Percentiles rank a stretch among this genome's conserved stretches.
Evolutionary conservation across 805 yeast genomes (phyloP).

Genomic region (Barnettozyma californica): DNA sequence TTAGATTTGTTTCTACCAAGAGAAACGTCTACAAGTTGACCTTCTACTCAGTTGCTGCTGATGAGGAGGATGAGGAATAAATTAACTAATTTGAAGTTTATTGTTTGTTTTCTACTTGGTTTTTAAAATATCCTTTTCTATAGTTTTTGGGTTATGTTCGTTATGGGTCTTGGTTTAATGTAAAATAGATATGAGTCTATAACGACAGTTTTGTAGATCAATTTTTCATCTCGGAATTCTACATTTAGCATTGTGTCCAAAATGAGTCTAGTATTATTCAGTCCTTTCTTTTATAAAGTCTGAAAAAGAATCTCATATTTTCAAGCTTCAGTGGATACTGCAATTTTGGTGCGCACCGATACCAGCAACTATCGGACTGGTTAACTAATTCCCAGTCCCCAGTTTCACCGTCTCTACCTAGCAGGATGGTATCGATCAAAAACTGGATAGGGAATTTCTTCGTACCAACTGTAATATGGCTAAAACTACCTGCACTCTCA

Average conservation of each 20-base stretch:
- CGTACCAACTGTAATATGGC: constrained; percentile 70
- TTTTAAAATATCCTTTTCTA: constrained; percentile 8
- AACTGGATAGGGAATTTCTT: constrained; percentile 81
- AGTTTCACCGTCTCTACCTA: constrained; percentile 40
- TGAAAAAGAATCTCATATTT: constrained; percentile 81
- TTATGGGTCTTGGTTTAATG: constrained; percentile 17
- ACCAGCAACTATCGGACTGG: constrained; percentile 78
- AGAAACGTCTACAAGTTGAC: constrained; percentile 95
- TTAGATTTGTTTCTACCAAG: constrained; percentile 95
- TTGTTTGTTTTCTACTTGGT: background rate
- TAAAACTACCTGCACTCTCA: constrained; percentile 89
- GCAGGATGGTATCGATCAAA: constrained; percentile 64
- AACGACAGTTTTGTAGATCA: constrained; percentile 4
- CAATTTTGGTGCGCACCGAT: constrained; percentile 48
- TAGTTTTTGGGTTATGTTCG: constrained; percentile 13
- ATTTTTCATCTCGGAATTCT: no score
- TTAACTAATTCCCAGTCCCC: constrained; percentile 66
- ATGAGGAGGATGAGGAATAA: constrained; percentile 94
- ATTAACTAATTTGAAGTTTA: constrained; percentile 21
- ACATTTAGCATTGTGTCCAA: no score
- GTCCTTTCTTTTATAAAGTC: constrained; percentile 56
- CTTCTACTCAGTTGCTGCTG: constrained; percentile 98
- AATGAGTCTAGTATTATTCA: no score
- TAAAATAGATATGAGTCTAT: constrained; percentile 16
- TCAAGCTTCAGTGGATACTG: constrained; percentile 68